These are phyloP conservation scores for Vanderwaltozyma polyspora DNA, from an alignment of 805 yeast genomes.

Conservation along the genomic window DNA sequence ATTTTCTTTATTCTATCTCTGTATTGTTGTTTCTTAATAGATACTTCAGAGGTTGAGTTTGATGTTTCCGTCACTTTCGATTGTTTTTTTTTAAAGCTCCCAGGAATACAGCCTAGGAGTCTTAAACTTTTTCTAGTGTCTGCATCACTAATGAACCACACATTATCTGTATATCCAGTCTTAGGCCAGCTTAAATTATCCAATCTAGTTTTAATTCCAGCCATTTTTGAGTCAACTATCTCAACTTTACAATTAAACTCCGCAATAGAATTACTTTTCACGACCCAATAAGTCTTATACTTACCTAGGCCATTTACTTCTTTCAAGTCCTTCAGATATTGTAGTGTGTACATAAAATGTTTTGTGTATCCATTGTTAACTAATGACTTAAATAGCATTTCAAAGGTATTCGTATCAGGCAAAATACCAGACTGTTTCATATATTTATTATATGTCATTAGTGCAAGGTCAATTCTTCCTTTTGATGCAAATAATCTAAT, in stretches of 20 bases:
- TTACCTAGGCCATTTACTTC: slow-evolving; percentile 3
- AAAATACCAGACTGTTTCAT: slow-evolving; percentile 13
- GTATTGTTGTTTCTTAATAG: slow-evolving; percentile 8
- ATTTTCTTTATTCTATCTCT: slow-evolving; percentile 12
- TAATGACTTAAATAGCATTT: slow-evolving; percentile 26
- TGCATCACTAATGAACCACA: slow-evolving; percentile 9
- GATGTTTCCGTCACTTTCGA: too few relatives aligned
- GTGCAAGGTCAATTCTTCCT: slow-evolving; percentile 29
- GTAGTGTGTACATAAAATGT: slow-evolving; percentile 16
- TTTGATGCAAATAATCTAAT: slow-evolving; percentile 21
- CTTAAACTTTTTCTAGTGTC: slow-evolving; percentile 10
- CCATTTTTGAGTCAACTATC: background rate
- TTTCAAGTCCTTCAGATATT: slow-evolving; percentile 14
- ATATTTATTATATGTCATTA: slow-evolving; percentile 27
- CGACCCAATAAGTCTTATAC: slow-evolving; percentile 16
- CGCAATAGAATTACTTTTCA: slow-evolving; percentile 18
- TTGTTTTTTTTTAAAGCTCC: background rate
- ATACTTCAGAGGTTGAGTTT: background rate
- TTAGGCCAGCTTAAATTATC: slow-evolving; percentile 3
- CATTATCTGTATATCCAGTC: slow-evolving; percentile 6
- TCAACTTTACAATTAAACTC: slow-evolving; percentile 11
- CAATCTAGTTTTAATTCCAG: slow-evolving; percentile 1
- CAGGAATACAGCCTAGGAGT: slow-evolving; percentile 17
- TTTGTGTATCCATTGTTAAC: slow-evolving; percentile 27
- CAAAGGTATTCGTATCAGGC: slow-evolving; percentile 27